Evolutionary conservation across 2,329 filamentous ascomycete genomes (phyloP).

Genomic region (Pezicula carpinea): DNA sequence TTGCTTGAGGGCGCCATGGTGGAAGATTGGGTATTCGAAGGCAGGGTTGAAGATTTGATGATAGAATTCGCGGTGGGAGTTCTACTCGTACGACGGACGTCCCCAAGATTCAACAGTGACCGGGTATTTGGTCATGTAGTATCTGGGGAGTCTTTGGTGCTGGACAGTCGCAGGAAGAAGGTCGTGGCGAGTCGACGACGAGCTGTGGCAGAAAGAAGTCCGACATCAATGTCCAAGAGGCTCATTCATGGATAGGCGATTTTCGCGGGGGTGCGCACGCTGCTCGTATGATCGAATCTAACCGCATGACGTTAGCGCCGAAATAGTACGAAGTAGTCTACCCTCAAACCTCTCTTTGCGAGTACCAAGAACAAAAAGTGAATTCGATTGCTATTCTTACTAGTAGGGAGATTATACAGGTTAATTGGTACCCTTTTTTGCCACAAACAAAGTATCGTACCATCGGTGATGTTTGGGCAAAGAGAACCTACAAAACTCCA

Average conservation of each 20-base stretch:
- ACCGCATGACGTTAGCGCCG: no score
- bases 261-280: no score
- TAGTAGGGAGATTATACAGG: no score
- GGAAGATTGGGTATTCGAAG: conserved; percentile 1
- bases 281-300: no score
- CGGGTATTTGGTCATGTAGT: conserved; percentile 27
- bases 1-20: conserved; percentile 24
- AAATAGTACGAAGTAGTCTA: no score
- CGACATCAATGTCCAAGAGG: background rate
- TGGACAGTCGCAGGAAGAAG: background rate
- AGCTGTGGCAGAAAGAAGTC: background rate
- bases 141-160: conserved; percentile 27
- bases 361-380: no score
- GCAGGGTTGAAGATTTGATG: conserved; percentile 5
- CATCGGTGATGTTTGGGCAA: no score
- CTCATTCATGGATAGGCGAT: background rate
- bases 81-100: conserved; percentile 23
- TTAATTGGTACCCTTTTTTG: no score
- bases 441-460: no score
- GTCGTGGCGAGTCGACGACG: background rate
- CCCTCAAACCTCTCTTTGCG: no score
- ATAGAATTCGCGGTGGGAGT: conserved; percentile 5
- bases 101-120: conserved; percentile 33
- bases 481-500: no score
- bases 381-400: no score